Conservation (phyloP, 108 stramenopile genomes). For the Discostella stelligeroides region DNA sequence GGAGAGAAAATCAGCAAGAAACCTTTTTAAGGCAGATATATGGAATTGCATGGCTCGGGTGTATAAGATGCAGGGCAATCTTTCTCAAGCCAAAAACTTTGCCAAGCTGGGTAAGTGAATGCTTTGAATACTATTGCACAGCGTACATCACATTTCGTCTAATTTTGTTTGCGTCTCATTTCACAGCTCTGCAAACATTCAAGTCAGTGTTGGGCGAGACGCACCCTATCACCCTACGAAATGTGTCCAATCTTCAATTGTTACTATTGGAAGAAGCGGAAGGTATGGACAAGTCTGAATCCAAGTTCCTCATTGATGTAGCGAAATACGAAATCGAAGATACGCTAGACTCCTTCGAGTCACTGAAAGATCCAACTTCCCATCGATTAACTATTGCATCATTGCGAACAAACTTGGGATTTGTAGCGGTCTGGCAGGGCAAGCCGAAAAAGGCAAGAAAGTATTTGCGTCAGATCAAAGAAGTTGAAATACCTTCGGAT, state of each 20-base stretch:
- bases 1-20: constrained; percentile 18
- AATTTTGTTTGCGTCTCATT: no score
- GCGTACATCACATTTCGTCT: neutral
- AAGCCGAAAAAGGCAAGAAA: constrained; percentile 51
- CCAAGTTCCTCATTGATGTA: constrained; percentile 44
- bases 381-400: constrained; percentile 45
- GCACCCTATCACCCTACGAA: constrained; percentile 37
- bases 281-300: constrained; percentile 20
- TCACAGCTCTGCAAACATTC: constrained; percentile 37
- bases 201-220: constrained; percentile 39
- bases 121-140: neutral
- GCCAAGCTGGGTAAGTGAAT: constrained; percentile 41
- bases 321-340: constrained; percentile 51
- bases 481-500: constrained; percentile 30
- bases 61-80: constrained; percentile 26
- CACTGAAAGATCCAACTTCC: constrained; percentile 38
- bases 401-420: constrained; percentile 45
- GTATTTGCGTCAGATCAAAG: constrained; percentile 35
- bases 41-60: constrained; percentile 41
- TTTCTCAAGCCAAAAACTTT: constrained; percentile 45
- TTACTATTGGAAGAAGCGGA: constrained; percentile 51
- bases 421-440: constrained; percentile 48
- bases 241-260: constrained; percentile 41
- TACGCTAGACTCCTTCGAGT: constrained; percentile 30
- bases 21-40: constrained; percentile 30